Base-by-base conservation (phyloP, 805 yeast species). In the Wickerhamiella occidentalis region DNA sequence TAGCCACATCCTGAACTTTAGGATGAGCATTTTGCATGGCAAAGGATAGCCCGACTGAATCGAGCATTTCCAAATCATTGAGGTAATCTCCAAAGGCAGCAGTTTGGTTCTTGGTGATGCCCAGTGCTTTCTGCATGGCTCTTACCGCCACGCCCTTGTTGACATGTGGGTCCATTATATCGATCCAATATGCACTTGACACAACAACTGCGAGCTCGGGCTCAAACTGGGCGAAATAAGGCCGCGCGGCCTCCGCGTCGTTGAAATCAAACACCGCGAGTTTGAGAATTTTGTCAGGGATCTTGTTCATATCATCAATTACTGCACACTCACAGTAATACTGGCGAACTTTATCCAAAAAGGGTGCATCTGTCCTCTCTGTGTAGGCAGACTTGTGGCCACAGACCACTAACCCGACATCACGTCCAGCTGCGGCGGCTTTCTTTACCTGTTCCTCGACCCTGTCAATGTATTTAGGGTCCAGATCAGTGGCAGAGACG, bases 321-420 rank as follows among this genome's bases (percentile, higher is more conserved):
- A 43, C 47, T n/a, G 47, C 47, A 21, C 40, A 30, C 40, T 43
- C 47, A 37, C 47, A 43, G 29, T 43, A 43, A 22, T 43, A 43
- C 47, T 43, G 38, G 29, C 47, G 47, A 21, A 43, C 47, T 13
- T 43, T 43, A 8, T 43, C 36, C 19, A 43, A 15, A 22, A 43
- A 43, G 12, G 47, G 38, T 11, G 26, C 37, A 26, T 43, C 47
- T 17, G 36, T 43, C 15, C 47, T 35, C 38, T 30, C 47, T 6
- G 47, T 43, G 40, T 43, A 43, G 28, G 47, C 47, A 3, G 47
- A 43, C 40, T 43, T 43, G 40, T 43, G 47, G 29, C 47, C 47
- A n/a, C 47, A 43, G 9, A 43, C 47, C 8, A 43, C 47, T 2
- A 43, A 37, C 3, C 47, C 47, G 9, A 33, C 30, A 11, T 43